Evolutionary conservation across 768 basidiomycete genomes (phyloP), one percentile per base, ranked within the genome.

Genomic region (Suillus decipiens): DNA sequence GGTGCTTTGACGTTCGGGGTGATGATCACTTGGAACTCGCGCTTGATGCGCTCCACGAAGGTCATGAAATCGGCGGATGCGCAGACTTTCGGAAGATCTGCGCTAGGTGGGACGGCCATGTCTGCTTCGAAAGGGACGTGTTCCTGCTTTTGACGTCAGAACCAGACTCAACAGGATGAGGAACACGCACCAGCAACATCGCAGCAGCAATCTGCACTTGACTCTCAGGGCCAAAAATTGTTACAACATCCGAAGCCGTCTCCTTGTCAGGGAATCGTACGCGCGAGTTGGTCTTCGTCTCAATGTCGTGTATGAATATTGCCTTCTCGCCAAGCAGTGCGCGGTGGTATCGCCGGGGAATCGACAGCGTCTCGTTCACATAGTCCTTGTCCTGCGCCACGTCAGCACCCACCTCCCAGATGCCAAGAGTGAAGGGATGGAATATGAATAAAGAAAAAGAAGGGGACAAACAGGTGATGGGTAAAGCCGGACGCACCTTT

Each of bases 111-210:
- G 28, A 98, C 88, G 47, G 89, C 86, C 86, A 96, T 91, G 68
- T 96, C 94, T 15, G 95, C 95, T 75, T 98, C 95, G 71, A 96
- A 96, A 4, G 95, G 95, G 64, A 98, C 93, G 70, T 96, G 94
- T 72, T 97, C 95, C 95, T 96, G 28, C 19, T 50, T n/a, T 7
- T 34, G 47, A 42, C n/a, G 33, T 58, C 31, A 64, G 12, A 8
- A 33, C 45, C 36, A 9, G 17, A 22, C 9, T 7, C 7, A 3
- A 10, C 36, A 34, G 17, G 57, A 54, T 17, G 56, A 39, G 47
- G 15, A 50, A 14, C 36, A 77, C 89, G 43, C 72, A 95, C 93
- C 77, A 99, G 79, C 61, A 99, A 80, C 95, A 97, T 97, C 8
- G 96, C 90, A 33, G 92, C 93, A 28, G 96, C 95, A 69, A 98